These are phyloP conservation scores for Mycena leptocephala DNA, from an alignment of 768 basidiomycete genomes.

Conservation along the genomic window DNA sequence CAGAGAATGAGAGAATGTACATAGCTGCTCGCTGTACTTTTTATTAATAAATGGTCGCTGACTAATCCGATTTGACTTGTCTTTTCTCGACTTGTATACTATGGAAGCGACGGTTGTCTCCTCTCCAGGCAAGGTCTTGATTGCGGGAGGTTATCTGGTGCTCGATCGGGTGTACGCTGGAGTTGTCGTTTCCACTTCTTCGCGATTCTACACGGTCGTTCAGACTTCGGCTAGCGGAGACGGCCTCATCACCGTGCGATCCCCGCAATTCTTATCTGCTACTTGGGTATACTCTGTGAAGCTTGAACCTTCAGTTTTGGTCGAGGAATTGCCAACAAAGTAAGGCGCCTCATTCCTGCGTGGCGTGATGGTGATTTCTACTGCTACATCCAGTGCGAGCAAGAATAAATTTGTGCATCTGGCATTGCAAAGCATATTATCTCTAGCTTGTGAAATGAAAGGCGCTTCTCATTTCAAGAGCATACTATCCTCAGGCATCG, in stretches of 20 bases:
- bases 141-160: constrained; percentile 98
- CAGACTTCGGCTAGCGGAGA: constrained; percentile 51
- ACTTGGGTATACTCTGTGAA: constrained; percentile 81
- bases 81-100: neutral
- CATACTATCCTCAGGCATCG: constrained; percentile 69
- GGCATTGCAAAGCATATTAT: constrained; percentile 85
- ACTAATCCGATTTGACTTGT: neutral
- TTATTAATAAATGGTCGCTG: neutral
- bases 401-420: constrained; percentile 96
- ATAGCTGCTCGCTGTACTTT: neutral
- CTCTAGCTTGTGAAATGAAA: constrained; percentile 75
- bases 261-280: constrained; percentile 92
- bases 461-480: constrained; percentile 60
- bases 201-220: constrained; percentile 92
- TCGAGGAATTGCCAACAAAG: constrained; percentile 58
- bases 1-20: neutral
- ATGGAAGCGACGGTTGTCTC: constrained; percentile 79
- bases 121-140: constrained; percentile 94
- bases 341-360: constrained; percentile 44
- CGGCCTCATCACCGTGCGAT: constrained; percentile 79
- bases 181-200: constrained; percentile 92
- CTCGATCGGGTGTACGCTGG: constrained; percentile 91
- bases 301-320: constrained; percentile 52
- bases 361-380: constrained; percentile 30
- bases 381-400: constrained; percentile 53